Base-by-base conservation (phyloP, 768 basidiomycete species). In the Clavaria fumosa region DNA sequence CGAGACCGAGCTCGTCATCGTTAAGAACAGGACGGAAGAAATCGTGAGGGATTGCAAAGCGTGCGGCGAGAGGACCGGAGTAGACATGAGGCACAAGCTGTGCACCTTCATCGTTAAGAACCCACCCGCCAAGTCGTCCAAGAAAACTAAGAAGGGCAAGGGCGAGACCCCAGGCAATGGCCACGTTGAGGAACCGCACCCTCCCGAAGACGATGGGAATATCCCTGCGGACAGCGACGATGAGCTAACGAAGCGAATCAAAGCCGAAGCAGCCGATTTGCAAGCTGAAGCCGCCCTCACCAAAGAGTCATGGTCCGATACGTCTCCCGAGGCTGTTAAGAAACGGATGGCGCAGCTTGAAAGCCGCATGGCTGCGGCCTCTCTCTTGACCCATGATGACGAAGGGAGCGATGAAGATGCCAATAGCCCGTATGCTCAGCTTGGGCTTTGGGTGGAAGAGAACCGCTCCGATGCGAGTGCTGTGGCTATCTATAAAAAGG, bases 41-140 rank as follows among this genome's bases (percentile, higher is more conserved):
- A 89, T 97, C 54, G 74, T 82, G 46, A 76, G 91, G 43, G 91
- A 99, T 58, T 99, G 95, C 71, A 96, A 97, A 61, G 95, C 95
- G 19, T 99, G 95, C 50, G 95, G 95, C 37, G 78, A 89, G 52
- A 76, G 85, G 47, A 90, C 83, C 34, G 75, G 67, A 28, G 70
- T 97, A 46, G 90, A 97, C 57, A 95, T 95, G 88, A 70, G 89
- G 23, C 93, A 97, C 66, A 95, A 91, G 60, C 71, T 99, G 43
- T 81, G 79, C 30, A 89, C 91, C 1, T 99, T 86, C 67, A 95
- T 99, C 54, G 52, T 96, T 51, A 95, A 91, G 67, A 99, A 99
- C 57, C 95, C 95, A 30, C 93, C 91, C 37, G 80, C 83, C 63
- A 84, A 78, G 50, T 66, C 72, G 38, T 82, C 77, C 66, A 89